phyloP scores from a whole-genome alignment of 2,329 filamentous ascomycete species.

The Bipolaris sorokiniana region DNA sequence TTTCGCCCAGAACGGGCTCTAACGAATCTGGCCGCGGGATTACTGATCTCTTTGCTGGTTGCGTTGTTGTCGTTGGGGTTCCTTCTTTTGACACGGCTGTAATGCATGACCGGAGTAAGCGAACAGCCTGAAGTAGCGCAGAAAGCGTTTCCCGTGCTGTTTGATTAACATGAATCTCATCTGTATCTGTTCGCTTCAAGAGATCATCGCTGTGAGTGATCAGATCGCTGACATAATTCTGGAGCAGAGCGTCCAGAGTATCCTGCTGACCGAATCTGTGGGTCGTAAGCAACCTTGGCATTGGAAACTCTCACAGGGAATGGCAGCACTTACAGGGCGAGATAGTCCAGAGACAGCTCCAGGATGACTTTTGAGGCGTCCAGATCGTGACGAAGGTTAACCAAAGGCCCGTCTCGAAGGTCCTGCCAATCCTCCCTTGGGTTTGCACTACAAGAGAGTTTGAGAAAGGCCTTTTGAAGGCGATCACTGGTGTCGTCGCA shows the following conservation, averaged over 20 bases:
- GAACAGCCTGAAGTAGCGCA: conserved; percentile 32
- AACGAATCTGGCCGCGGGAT: conserved; percentile 33
- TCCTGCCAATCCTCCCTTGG: conserved; percentile 32
- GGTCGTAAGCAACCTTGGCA: neutral
- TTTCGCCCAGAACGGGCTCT: conserved; percentile 29
- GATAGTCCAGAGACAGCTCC: conserved; percentile 39
- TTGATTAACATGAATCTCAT: conserved; percentile 33
- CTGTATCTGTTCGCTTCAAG: conserved; percentile 33
- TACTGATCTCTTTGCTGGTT: conserved; percentile 20
- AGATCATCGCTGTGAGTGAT: conserved; percentile 30
- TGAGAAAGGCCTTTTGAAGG: conserved; percentile 39
- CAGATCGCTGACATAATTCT: conserved; percentile 23
- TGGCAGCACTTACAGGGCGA: conserved; percentile 33
- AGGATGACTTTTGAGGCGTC: conserved; percentile 36
- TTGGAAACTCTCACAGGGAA: neutral
- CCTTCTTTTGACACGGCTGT: conserved; percentile 25
- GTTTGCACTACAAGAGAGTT: conserved; percentile 32
- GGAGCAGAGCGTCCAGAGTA: conserved; percentile 27
- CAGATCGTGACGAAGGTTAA: conserved; percentile 31
- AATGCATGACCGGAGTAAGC: conserved; percentile 34
- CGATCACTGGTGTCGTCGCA: conserved; percentile 36
- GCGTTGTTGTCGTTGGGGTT: conserved; percentile 10
- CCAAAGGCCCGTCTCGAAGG: conserved; percentile 25
- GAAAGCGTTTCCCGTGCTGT: conserved; percentile 33
- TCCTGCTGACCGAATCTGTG: conserved; percentile 29